Conservation (phyloP, 805 yeast genomes). For the Hyphopichia homilentoma region DNA sequence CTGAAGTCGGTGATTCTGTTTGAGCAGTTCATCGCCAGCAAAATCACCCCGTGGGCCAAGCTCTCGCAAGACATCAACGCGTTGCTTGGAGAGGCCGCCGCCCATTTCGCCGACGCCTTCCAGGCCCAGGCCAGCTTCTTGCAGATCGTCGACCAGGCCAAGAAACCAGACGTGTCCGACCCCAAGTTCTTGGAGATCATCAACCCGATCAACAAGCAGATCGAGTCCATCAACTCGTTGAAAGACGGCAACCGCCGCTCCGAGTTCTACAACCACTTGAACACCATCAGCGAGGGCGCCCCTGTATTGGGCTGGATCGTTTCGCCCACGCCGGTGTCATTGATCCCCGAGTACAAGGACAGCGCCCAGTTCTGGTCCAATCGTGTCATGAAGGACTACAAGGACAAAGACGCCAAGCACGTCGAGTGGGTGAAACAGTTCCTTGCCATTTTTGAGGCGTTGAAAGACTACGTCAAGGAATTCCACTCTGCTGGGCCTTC, state of each 20-base stretch:
- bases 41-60: constrained; percentile 58
- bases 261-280: constrained; percentile 64
- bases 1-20: constrained; percentile 50
- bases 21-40: constrained; percentile 47
- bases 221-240: constrained; percentile 54
- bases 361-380: constrained; percentile 94
- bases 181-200: constrained; percentile 54
- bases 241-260: constrained; percentile 77
- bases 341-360: constrained; percentile 80
- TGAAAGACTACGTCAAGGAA: constrained; percentile 71
- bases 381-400: constrained; percentile 80
- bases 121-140: constrained; percentile 57
- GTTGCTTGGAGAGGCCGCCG: constrained; percentile 54
- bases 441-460: constrained; percentile 59
- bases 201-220: constrained; percentile 62
- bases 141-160: constrained; percentile 52
- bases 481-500: constrained; percentile 80
- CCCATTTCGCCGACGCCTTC: constrained; percentile 49
- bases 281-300: constrained; percentile 83
- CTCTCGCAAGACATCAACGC: constrained; percentile 53
- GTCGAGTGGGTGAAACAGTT: constrained; percentile 79
- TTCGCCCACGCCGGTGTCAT: constrained; percentile 68
- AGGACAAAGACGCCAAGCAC: constrained; percentile 63
- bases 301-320: constrained; percentile 92
- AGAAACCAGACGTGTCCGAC: constrained; percentile 60